These are phyloP conservation scores for Brassica napus DNA, from an alignment of 345 rosid species.

Conservation along the genomic window Da-Ae NC_063436.1:11777001-11777500, in stretches of 20 bases:
- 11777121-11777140: not conserved
- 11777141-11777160: not conserved
- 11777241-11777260: too few relatives aligned
- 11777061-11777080: not conserved
- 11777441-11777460: not conserved
- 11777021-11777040: slow-evolving; percentile 29
- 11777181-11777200: not conserved
- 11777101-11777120: not conserved
- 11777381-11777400: not conserved
- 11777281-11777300: too few relatives aligned
- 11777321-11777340: too few relatives aligned
- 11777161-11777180: slow-evolving; percentile 19
- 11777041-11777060: not conserved
- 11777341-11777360: not conserved
- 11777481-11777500: not conserved
- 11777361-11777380: not conserved
- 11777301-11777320: not conserved
- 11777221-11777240: slow-evolving; percentile 15
- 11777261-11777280: too few relatives aligned
- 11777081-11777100: slow-evolving; percentile 2
- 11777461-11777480: not conserved
- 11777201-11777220: not conserved
- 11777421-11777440: not conserved
- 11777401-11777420: not conserved
- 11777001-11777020: slow-evolving; percentile 30